phyloP scores from a whole-genome alignment of 2,329 filamentous ascomycete genomes.

The Parasarocladium wereldwijsianum region DNA sequence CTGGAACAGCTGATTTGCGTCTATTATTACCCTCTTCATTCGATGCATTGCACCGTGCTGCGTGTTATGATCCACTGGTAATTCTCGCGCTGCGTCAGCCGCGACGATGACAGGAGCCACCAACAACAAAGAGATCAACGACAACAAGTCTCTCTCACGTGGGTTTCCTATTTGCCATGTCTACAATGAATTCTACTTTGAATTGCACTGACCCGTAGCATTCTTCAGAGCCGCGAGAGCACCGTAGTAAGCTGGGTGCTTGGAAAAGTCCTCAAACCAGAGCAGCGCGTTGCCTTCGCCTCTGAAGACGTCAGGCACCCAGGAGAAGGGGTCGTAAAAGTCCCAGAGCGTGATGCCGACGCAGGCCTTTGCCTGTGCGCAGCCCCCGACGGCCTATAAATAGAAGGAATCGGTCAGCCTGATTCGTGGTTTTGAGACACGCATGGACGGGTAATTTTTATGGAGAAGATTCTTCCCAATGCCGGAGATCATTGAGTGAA shows the following conservation, averaged over 20 bases:
- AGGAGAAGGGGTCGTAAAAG: constrained; percentile 21
- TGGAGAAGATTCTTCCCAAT: no score
- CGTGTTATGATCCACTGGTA: no score
- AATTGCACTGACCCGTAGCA: constrained; percentile 9
- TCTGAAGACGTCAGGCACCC: constrained; percentile 24
- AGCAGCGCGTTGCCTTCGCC: constrained; percentile 25
- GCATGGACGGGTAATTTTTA: no score
- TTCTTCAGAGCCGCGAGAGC: constrained; percentile 20
- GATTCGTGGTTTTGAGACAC: no score
- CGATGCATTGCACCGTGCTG: no score
- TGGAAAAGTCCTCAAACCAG: constrained; percentile 25
- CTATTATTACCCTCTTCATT: no score
- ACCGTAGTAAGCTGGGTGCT: constrained; percentile 26
- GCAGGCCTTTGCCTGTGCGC: constrained; percentile 14
- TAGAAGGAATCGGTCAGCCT: background rate
- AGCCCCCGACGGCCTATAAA: constrained; percentile 12
- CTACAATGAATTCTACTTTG: constrained; percentile 4
- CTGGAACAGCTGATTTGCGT: no score
- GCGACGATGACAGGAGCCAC: no score
- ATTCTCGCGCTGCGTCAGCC: no score
- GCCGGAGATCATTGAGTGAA: no score
- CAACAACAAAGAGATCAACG: background rate
- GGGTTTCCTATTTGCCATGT: no score
- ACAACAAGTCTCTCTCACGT: no score
- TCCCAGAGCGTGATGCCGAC: constrained; percentile 20